Percentiles rank a stretch among this genome's conserved stretches.
These are phyloP conservation scores for Talaromyces verruculosus DNA, from an alignment of 2,329 filamentous ascomycete species.

Conservation along the genomic window DNA sequence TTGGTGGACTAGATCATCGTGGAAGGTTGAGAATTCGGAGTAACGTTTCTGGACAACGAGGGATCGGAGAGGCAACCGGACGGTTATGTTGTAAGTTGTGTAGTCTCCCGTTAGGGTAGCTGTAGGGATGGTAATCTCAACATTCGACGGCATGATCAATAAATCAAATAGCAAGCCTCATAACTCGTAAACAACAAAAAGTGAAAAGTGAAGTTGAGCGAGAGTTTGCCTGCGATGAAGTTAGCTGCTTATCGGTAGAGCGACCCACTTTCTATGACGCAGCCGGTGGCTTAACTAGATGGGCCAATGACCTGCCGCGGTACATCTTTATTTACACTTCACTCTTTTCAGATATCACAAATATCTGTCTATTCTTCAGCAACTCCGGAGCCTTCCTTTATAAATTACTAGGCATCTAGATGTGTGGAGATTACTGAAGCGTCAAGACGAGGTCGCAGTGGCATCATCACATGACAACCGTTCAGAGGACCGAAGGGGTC, in stretches of 20 bases:
- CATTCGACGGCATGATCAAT: conserved; percentile 40
- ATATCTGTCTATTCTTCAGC: not conserved
- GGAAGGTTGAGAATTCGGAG: conserved; percentile 61
- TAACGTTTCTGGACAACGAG: conserved; percentile 63
- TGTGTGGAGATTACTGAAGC: not conserved
- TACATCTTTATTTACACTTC: conserved; percentile 11
- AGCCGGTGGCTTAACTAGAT: not conserved
- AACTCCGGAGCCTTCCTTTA: not conserved
- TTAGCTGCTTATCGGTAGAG: conserved; percentile 8
- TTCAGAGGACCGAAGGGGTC: conserved; percentile 3
- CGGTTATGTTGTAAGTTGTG: conserved; percentile 61
- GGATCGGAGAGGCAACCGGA: conserved; percentile 61
- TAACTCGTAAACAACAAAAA: too few species aligned
- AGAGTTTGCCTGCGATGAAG: conserved; percentile 4
- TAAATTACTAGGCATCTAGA: not conserved
- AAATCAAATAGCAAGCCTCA: not conserved
- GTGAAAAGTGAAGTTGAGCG: not conserved
- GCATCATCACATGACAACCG: conserved; percentile 17
- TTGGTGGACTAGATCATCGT: conserved; percentile 53
- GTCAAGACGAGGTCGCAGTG: not conserved
- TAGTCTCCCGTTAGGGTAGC: conserved; percentile 51
- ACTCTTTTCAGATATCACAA: not conserved
- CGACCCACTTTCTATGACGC: conserved; percentile 15
- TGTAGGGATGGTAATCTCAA: conserved; percentile 52
- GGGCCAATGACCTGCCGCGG: not conserved